Evolutionary conservation across 768 basidiomycete species (phyloP).

Genomic region (Filobasidium floriforme): DNA sequence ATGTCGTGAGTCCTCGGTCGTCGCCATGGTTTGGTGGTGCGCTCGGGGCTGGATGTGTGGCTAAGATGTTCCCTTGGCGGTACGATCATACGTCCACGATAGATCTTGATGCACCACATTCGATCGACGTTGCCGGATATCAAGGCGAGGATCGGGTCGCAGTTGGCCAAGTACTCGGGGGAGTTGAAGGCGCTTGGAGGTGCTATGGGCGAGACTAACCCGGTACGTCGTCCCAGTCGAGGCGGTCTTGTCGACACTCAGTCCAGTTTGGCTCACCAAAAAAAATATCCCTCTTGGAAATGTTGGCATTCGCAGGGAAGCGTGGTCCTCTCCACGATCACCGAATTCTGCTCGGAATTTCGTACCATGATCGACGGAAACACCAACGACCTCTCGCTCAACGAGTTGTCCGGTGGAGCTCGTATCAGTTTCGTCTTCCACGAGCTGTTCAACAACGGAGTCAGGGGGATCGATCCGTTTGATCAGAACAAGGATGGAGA

Average conservation of each 20-base stretch:
- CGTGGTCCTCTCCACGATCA: conserved; percentile 92
- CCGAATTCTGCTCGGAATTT: conserved; percentile 96
- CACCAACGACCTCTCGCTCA: conserved; percentile 86
- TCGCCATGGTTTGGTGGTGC: neutral
- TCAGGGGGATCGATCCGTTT: conserved; percentile 93
- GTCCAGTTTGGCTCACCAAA: neutral
- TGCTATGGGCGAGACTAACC: conserved; percentile 70
- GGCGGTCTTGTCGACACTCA: neutral
- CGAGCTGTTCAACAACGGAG: conserved; percentile 92
- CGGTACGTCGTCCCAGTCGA: conserved; percentile 38
- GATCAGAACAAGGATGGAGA: conserved; percentile 99
- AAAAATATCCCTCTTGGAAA: neutral
- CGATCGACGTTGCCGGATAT: conserved; percentile 96
- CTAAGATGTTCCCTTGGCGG: too few relatives aligned
- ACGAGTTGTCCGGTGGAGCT: conserved; percentile 96
- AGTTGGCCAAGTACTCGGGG: conserved; percentile 76
- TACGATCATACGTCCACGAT: too few relatives aligned
- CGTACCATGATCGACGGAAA: conserved; percentile 94
- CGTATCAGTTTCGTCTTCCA: conserved; percentile 99
- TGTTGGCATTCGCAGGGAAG: conserved; percentile 54
- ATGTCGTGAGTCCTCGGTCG: conserved; percentile 65
- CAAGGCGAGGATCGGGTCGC: conserved; percentile 86
- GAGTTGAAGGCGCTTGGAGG: conserved; percentile 83
- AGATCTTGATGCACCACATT: conserved; percentile 99
- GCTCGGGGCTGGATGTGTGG: neutral